These are phyloP conservation scores for Calocybe indica DNA, from an alignment of 768 basidiomycete genomes.

Conservation along the genomic window DNA sequence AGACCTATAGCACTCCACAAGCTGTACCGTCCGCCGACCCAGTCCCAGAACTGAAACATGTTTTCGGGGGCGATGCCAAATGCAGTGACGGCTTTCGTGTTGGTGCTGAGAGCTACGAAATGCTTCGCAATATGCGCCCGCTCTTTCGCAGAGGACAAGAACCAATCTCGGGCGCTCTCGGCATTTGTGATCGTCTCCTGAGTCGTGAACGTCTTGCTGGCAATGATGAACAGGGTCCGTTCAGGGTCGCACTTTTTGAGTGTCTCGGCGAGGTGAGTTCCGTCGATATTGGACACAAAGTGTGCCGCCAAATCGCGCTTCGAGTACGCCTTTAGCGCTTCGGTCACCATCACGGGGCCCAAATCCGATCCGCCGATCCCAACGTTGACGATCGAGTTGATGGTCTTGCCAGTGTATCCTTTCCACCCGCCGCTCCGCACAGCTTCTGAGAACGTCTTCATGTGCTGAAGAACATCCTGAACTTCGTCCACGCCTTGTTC, in stretches of 20 bases:
- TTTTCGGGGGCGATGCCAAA: constrained; percentile 90
- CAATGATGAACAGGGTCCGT: constrained; percentile 94
- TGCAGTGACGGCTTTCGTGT: constrained; percentile 85
- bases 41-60: constrained; percentile 99
- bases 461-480: constrained; percentile 77
- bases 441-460: constrained; percentile 81
- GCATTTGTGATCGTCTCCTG: constrained; percentile 99
- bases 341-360: constrained; percentile 98
- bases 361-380: constrained; percentile 98
- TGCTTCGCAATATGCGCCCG: constrained; percentile 95
- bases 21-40: constrained; percentile 98
- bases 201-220: constrained; percentile 99
- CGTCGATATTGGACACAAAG: constrained; percentile 98
- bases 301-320: constrained; percentile 82
- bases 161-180: constrained; percentile 90
- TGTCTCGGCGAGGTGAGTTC: constrained; percentile 92
- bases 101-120: constrained; percentile 97
- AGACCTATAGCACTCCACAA: constrained; percentile 98
- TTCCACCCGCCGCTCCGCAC: constrained; percentile 89
- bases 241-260: constrained; percentile 79
- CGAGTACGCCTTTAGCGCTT: constrained; percentile 90
- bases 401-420: constrained; percentile 94
- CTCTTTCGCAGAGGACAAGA: constrained; percentile 78
- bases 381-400: constrained; percentile 95
- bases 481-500: constrained; percentile 87